Conservation (phyloP, 345 rosid species). For the Diplotaxis tenuifolia region DNA sequence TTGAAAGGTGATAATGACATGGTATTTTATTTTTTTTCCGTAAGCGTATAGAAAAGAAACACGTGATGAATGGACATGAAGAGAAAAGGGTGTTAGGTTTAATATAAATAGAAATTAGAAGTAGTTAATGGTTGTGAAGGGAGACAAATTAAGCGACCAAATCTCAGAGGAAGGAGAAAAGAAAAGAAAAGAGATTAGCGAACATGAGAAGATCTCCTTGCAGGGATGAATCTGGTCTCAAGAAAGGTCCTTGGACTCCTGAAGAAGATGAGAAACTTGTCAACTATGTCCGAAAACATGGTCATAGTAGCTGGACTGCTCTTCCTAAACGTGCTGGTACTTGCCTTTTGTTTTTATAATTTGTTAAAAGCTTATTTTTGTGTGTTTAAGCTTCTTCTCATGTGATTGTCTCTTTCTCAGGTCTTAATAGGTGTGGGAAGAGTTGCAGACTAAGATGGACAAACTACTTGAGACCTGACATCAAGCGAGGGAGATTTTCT, state of each 20-base stretch:
- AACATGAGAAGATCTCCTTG: constrained; percentile 65
- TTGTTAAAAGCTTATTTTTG: neutral
- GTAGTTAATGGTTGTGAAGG: constrained; percentile 57
- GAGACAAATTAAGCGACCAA: constrained; percentile 48
- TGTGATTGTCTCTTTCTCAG: constrained; percentile 25
- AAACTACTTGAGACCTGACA: constrained; percentile 82
- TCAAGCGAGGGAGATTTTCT: constrained; percentile 76
- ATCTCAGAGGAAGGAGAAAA: constrained; percentile 16
- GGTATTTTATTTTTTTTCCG: no score
- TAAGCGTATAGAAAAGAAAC: constrained; percentile 29
- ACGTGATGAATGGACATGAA: constrained; percentile 31
- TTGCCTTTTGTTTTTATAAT: neutral
- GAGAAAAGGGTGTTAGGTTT: constrained; percentile 31
- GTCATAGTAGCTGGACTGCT: constrained; percentile 93
- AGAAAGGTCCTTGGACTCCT: constrained; percentile 92
- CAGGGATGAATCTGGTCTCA: constrained; percentile 64
- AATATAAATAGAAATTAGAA: constrained; percentile 45
- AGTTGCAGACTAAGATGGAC: constrained; percentile 88
- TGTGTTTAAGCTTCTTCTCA: neutral
- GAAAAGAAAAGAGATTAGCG: constrained; percentile 1
- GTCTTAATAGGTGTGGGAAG: constrained; percentile 82
- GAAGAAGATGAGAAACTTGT: constrained; percentile 82
- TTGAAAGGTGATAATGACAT: no score
- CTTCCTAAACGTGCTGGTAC: constrained; percentile 80
- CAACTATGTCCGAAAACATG: constrained; percentile 59